Evolutionary conservation across 2,329 filamentous ascomycete genomes (phyloP), one percentile per base, ranked within the genome.

Genomic region (Dactylonectria macrodidyma): DNA sequence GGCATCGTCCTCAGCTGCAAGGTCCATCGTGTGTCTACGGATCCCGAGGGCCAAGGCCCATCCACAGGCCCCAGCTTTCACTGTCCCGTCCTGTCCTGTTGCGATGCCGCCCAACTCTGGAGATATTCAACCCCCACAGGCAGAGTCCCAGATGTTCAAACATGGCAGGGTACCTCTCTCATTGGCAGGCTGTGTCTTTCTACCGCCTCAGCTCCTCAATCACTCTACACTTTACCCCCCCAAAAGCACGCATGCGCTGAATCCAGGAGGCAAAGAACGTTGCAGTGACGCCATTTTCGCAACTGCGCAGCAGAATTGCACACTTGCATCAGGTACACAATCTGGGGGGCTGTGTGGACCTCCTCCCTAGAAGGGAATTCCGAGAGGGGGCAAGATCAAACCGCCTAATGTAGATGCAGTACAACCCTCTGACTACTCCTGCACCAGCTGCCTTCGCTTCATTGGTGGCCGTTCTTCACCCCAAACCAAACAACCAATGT

Each of bases 251-350:
- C 44, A 56, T 44, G 34, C 44, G 51, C n/a, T 51, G 44, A 44
- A 57, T 61, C 44, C 44, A 36, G 71, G 66, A 75, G 71, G 67
- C 70, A 66, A 65, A 62, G 54, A 41, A 59, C 57, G 65, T 64
- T 38, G 56, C 64, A 72, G 73, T 76, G 73, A 76, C 72, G 73
- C 72, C 72, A 75, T 76, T 62, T 66, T 71, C 61, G 71, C 67
- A 72, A 71, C 60, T 65, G 22, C 55, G 58, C 57, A 52, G 59
- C 66, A 63, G 55, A 56, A 72, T 75, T 73, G 65, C 68, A 72
- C 69, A 63, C 58, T 38, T 66, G 47, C 44, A 66, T 46, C 62
- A 63, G 61, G 62, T 62, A 68, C 64, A 61, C 63, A 48, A 50
- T 59, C 71, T 12, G 60, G 58, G 69, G 36, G 55, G 57, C 62